These are phyloP conservation scores for Termitomyces sp. DNA, from an alignment of 1,284 basidiomycete species.

Conservation along the genomic window DNA sequence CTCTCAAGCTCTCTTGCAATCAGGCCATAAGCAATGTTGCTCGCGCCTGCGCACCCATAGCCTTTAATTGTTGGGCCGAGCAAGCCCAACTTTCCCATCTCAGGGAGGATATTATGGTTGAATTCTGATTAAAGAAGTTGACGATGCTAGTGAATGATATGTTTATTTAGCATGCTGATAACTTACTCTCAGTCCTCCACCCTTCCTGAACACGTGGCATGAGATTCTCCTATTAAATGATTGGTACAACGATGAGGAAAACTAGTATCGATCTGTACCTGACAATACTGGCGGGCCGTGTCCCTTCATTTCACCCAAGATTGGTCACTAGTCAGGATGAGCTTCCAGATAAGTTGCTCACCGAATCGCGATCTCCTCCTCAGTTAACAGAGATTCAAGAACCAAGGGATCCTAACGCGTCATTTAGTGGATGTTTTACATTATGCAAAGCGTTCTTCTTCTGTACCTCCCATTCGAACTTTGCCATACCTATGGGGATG, in stretches of 20 bases:
- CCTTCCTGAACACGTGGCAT: slow-evolving; percentile 82
- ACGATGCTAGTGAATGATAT: neutral
- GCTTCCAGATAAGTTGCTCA: slow-evolving; percentile 29
- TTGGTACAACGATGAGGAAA: neutral
- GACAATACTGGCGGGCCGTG: slow-evolving; percentile 81
- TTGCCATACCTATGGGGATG: slow-evolving; percentile 37
- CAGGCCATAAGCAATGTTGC: slow-evolving; percentile 88
- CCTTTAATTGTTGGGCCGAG: slow-evolving; percentile 90
- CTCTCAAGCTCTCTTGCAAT: slow-evolving; percentile 93
- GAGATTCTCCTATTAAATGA: slow-evolving; percentile 60
- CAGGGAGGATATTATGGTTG: slow-evolving; percentile 72
- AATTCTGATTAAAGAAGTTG: slow-evolving; percentile 51
- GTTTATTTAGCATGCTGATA: neutral
- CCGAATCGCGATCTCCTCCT: slow-evolving; percentile 90
- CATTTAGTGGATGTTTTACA: neutral
- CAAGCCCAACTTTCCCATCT: slow-evolving; percentile 92
- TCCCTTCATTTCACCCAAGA: slow-evolving; percentile 44
- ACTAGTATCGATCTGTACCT: slow-evolving; percentile 35
- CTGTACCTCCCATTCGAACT: slow-evolving; percentile 67
- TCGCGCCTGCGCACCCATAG: slow-evolving; percentile 94
- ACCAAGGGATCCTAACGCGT: slow-evolving; percentile 45
- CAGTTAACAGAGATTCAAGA: slow-evolving; percentile 74
- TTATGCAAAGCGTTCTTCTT: neutral
- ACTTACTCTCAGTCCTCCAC: slow-evolving; percentile 80
- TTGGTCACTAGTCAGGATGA: slow-evolving; percentile 1